phyloP scores from a whole-genome alignment of 805 yeast genomes.

The Ogataea paraovalis region DNA sequence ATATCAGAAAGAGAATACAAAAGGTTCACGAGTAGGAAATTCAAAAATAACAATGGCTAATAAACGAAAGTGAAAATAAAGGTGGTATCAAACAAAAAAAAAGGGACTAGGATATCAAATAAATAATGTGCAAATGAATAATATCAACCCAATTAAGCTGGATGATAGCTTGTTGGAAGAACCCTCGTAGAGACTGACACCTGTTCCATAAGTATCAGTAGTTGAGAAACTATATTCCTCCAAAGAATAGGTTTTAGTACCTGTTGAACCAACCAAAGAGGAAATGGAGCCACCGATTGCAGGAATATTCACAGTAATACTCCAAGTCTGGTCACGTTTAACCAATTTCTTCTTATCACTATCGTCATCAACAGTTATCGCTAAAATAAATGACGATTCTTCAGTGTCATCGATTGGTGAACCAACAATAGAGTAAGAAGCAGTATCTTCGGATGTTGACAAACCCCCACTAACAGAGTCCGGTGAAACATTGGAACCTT shows the following conservation, averaged over 20 bases:
- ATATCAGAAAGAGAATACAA: no score
- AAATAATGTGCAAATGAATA: neutral
- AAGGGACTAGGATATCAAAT: neutral
- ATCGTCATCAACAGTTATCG: constrained; percentile 4
- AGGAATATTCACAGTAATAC: neutral
- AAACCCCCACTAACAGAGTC: neutral
- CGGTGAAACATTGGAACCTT: neutral
- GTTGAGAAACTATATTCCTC: neutral
- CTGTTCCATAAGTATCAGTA: neutral
- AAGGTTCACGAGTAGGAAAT: no score
- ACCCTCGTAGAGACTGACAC: neutral
- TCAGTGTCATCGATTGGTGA: constrained; percentile 3
- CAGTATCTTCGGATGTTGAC: constrained; percentile 1
- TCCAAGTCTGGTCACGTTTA: constrained; percentile 9
- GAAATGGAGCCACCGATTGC: neutral
- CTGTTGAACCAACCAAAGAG: neutral
- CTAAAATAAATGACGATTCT: constrained; percentile 4
- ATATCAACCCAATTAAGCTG: neutral
- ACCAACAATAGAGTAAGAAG: constrained; percentile 9
- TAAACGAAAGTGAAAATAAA: no score
- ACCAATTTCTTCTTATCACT: constrained; percentile 1
- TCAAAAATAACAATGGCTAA: no score
- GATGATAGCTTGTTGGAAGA: neutral
- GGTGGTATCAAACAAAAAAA: no score
- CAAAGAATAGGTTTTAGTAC: neutral